A percentile compares a stretch with the other conserved stretches of the same genome.
These are phyloP conservation scores for Lodderomyces margitis DNA, from an alignment of 1,139 yeast genomes.

Conservation along the genomic window DNA sequence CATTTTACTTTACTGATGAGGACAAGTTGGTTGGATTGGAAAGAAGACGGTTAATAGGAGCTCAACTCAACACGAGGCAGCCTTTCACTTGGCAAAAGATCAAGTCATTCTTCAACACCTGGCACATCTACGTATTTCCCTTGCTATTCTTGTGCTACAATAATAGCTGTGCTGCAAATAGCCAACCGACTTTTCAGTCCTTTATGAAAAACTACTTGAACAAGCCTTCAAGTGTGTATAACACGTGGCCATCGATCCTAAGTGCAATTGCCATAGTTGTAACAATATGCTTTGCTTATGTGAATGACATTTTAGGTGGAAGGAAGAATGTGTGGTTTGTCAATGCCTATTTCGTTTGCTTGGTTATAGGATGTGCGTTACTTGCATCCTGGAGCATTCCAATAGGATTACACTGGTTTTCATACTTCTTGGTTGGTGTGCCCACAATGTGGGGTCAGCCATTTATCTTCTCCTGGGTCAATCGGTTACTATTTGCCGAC, in stretches of 20 bases:
- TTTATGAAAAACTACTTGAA: slow-evolving; percentile 51
- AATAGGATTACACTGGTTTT: slow-evolving; percentile 46
- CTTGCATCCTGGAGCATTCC: slow-evolving; percentile 49
- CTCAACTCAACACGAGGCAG: slow-evolving; percentile 44
- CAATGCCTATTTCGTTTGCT: slow-evolving; percentile 31
- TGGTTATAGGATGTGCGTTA: slow-evolving; percentile 41
- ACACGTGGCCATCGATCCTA: slow-evolving; percentile 49
- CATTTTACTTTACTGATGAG: slow-evolving; percentile 33
- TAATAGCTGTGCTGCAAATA: slow-evolving; percentile 40
- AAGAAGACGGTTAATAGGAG: slow-evolving; percentile 45
- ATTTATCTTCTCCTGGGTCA: slow-evolving; percentile 56
- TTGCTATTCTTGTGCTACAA: slow-evolving; percentile 49
- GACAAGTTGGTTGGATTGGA: slow-evolving; percentile 38
- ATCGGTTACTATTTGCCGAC: slow-evolving; percentile 39
- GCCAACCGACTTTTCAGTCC: slow-evolving; percentile 50
- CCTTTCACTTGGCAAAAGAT: slow-evolving; percentile 40
- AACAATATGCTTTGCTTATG: slow-evolving; percentile 38
- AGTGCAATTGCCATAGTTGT: slow-evolving; percentile 44
- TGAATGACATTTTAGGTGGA: slow-evolving; percentile 47
- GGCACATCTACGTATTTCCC: slow-evolving; percentile 52
- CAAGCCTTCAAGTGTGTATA: slow-evolving; percentile 40
- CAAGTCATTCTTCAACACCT: slow-evolving; percentile 42
- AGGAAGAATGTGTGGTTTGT: slow-evolving; percentile 37
- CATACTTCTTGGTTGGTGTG: slow-evolving; percentile 46
- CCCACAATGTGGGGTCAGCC: slow-evolving; percentile 47